A percentile compares a stretch with the other conserved stretches of the same genome.
These are phyloP conservation scores for Aspergillus tamarii DNA, from an alignment of 2,329 filamentous ascomycete genomes.

Conservation along the genomic window DNA sequence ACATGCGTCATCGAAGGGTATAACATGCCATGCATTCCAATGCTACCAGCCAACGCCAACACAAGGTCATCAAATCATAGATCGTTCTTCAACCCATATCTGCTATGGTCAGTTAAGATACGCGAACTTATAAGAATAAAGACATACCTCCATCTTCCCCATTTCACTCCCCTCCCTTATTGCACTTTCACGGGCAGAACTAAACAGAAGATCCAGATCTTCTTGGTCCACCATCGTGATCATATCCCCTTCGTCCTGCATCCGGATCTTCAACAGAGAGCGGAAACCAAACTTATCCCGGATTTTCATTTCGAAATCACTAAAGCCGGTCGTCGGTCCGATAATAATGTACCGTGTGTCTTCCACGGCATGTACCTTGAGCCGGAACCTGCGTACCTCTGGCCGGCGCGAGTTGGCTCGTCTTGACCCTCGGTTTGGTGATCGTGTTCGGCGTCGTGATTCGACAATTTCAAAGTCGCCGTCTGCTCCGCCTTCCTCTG, in stretches of 20 bases:
- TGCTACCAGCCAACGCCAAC: slow-evolving; percentile 13
- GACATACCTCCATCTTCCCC: slow-evolving; percentile 91
- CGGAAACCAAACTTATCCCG: slow-evolving; percentile 81
- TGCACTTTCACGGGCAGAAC: slow-evolving; percentile 68
- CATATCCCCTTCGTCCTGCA: slow-evolving; percentile 92
- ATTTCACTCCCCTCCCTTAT: slow-evolving; percentile 76
- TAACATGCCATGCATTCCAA: slow-evolving; percentile 14
- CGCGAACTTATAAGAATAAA: not conserved
- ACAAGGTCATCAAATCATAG: slow-evolving; percentile 28
- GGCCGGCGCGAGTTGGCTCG: slow-evolving; percentile 48
- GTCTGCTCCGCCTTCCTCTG: slow-evolving; percentile 70
- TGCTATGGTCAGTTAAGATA: slow-evolving; percentile 26
- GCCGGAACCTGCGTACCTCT: slow-evolving; percentile 76
- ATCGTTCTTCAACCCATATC: slow-evolving; percentile 48
- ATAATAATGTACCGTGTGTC: slow-evolving; percentile 95
- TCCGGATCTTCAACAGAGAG: slow-evolving; percentile 72
- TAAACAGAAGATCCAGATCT: slow-evolving; percentile 86
- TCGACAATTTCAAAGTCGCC: slow-evolving; percentile 80
- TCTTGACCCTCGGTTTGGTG: slow-evolving; percentile 30
- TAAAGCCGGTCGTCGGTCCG: slow-evolving; percentile 70
- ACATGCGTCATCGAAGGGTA: slow-evolving; percentile 20
- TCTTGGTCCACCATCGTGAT: slow-evolving; percentile 97
- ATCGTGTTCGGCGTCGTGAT: slow-evolving; percentile 39
- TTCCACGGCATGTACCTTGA: slow-evolving; percentile 84
- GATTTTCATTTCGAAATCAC: slow-evolving; percentile 77